phyloP scores from a whole-genome alignment of 768 basidiomycete genomes.

The Boletus subparvulus region DNA sequence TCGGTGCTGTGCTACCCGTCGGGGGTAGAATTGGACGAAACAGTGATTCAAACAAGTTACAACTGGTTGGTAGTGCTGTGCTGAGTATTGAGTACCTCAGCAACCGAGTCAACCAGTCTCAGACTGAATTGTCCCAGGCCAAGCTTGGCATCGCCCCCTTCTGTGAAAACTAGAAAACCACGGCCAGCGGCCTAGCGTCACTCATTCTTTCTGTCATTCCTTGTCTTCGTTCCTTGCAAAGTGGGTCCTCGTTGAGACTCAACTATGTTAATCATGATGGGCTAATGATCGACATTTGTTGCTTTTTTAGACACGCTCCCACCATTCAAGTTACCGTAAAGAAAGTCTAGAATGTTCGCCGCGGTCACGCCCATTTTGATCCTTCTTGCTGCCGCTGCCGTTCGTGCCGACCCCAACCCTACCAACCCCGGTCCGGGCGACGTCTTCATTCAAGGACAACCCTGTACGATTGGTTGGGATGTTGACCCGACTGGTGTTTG shows the following conservation, averaged over 20 bases:
- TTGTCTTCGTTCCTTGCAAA: constrained; percentile 5
- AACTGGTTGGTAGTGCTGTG: too few species aligned
- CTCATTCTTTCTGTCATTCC: constrained; percentile 8
- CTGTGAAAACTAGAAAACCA: neutral
- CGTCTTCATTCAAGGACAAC: constrained; percentile 53
- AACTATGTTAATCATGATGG: neutral
- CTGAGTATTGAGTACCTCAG: too few species aligned
- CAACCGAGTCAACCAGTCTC: neutral
- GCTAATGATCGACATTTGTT: neutral
- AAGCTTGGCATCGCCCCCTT: neutral
- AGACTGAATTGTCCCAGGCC: neutral
- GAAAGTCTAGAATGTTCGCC: constrained; percentile 16
- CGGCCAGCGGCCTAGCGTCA: neutral
- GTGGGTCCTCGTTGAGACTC: neutral
- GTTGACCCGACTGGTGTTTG: constrained; percentile 59
- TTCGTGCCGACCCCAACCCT: constrained; percentile 56
- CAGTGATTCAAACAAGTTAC: neutral
- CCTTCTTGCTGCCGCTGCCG: constrained; percentile 28
- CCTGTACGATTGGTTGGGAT: constrained; percentile 60
- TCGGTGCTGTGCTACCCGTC: neutral
- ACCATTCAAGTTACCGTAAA: constrained; percentile 3
- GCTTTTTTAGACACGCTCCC: neutral
- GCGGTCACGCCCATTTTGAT: constrained; percentile 9
- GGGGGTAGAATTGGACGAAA: neutral
- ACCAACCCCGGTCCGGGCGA: constrained; percentile 58